Evolutionary conservation across 2,329 filamentous ascomycete genomes (phyloP).

Genomic region (Raffaelea ambrosiae): DNA sequence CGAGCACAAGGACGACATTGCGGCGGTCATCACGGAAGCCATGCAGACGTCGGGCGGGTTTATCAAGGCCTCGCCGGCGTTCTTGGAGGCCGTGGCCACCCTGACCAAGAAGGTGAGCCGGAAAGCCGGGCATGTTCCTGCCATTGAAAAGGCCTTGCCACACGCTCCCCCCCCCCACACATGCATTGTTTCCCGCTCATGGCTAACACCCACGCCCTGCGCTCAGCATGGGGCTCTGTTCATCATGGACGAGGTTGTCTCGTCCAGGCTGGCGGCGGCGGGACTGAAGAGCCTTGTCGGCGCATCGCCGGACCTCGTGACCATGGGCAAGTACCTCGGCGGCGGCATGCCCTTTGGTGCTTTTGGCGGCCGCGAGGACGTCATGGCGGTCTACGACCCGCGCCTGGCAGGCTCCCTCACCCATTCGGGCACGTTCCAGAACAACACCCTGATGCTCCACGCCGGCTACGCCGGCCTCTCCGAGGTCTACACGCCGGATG

Average conservation of each 20-base stretch:
- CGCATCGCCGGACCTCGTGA: slow-evolving; percentile 43
- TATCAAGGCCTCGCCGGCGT: slow-evolving; percentile 39
- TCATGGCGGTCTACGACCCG: slow-evolving; percentile 66
- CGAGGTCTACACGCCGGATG: slow-evolving; percentile 25
- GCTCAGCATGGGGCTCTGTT: slow-evolving; percentile 47
- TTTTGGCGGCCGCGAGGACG: slow-evolving; percentile 48
- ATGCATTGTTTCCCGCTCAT: neutral
- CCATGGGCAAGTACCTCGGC: slow-evolving; percentile 49
- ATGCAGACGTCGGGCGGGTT: slow-evolving; percentile 57
- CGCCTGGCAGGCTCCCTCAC: slow-evolving; percentile 30
- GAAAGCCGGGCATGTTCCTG: too few relatives aligned
- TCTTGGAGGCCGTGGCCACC: slow-evolving; percentile 41
- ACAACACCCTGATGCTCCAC: slow-evolving; percentile 54
- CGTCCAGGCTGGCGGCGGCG: slow-evolving; percentile 44
- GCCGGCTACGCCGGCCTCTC: slow-evolving; percentile 37
- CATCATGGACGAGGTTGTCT: slow-evolving; percentile 65
- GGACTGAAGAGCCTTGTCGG: slow-evolving; percentile 56
- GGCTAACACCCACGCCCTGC: neutral
- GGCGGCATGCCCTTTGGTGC: slow-evolving; percentile 51
- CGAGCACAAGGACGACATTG: slow-evolving; percentile 27
- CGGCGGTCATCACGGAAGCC: slow-evolving; percentile 55
- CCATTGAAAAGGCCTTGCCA: too few relatives aligned
- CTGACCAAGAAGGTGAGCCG: slow-evolving; percentile 33
- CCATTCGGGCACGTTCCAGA: slow-evolving; percentile 51
- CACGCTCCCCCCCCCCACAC: slow-evolving; percentile 16